These are phyloP conservation scores for Agrocybe praecox DNA, from an alignment of 768 basidiomycete genomes.

Conservation along the genomic window DNA sequence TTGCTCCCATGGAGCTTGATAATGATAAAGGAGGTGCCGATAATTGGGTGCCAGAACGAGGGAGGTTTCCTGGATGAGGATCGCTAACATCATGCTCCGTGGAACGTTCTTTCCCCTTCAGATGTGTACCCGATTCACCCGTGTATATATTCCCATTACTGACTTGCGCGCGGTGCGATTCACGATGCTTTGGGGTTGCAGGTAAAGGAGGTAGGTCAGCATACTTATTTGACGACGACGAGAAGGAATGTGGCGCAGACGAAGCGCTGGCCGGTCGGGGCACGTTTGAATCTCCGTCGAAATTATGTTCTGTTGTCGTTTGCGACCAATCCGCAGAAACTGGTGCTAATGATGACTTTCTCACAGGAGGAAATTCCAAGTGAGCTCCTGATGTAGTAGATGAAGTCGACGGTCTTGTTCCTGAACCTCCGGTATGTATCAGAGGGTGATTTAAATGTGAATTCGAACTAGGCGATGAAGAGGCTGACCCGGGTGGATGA, in stretches of 20 bases:
- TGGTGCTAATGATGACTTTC: constrained; percentile 27
- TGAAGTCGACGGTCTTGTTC: constrained; percentile 22
- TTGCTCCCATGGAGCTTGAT: constrained; percentile 20
- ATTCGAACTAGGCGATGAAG: constrained; percentile 29
- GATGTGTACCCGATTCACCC: constrained; percentile 6
- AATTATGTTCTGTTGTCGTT: constrained; percentile 19
- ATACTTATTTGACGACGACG: background rate
- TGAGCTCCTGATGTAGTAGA: constrained; percentile 19
- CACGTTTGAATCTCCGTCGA: constrained; percentile 15
- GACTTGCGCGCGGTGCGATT: constrained; percentile 11
- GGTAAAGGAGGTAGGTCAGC: constrained; percentile 8
- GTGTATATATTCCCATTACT: constrained; percentile 18
- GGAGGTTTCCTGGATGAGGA: background rate
- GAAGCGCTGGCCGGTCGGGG: constrained; percentile 5
- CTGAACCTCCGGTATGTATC: constrained; percentile 19
- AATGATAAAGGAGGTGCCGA: constrained; percentile 19
- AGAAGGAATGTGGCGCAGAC: background rate
- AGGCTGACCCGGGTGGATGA: constrained; percentile 27
- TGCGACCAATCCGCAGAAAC: constrained; percentile 15
- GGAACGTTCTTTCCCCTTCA: constrained; percentile 13
- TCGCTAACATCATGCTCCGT: constrained; percentile 4
- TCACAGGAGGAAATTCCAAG: constrained; percentile 20
- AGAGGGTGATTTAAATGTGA: constrained; percentile 18
- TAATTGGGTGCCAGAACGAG: background rate
- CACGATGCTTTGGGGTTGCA: constrained; percentile 6